Base-by-base conservation (phyloP, 768 basidiomycete genomes). In the Pilatotrama ljubarskyi region DNA sequence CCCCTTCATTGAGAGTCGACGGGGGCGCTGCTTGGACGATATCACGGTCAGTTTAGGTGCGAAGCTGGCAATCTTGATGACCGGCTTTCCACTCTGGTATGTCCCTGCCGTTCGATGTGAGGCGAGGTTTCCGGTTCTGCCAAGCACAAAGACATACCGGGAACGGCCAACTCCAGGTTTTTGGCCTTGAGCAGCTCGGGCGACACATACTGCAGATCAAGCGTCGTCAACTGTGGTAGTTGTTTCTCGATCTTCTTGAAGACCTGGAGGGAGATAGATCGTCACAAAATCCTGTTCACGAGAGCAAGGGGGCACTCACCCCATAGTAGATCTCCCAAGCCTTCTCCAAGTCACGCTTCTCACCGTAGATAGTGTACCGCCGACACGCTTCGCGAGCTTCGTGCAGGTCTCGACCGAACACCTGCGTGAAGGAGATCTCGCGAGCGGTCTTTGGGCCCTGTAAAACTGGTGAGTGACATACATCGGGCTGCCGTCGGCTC, bases 301-400 rank as follows among this genome's bases (percentile, higher is more conserved):
- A 14, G 5, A 6, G 17, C 35, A 24, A 3, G 14, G 24, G 20
- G 18, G 5, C n/a, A 73, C 87, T 63, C 69, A 93, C 94, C 48
- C 85, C 86, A 68, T 98, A 99, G 74, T 99, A 99, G 25, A 98
- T 95, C 68, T 98, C 97, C 97, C 97, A 99, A 32, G 97, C 97
- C 69, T 91, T 93, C 71, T 98, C 97, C 47, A 99, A 77, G 70
- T 98, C 94, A 50, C 84, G 86, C 56, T 85, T 82, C 70, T 99
- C 95, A 24, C 91, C 91, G 68, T 91, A 91, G 20, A 84, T 81
- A 41, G 89, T 87, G 77, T 90, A 99, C 50, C 92, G 83, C 50
- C 87, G 83, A 65, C 93, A 93, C 35, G 93, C 93, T 68, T 95
- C 94, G 41, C 94, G 85, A 13, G 97, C 97, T 68, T 96, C 94